Percentiles rank a stretch among this genome's conserved stretches.
Conservation (phyloP, 495 filamentous ascomycete species). For the Penicillium lagena region DNA sequence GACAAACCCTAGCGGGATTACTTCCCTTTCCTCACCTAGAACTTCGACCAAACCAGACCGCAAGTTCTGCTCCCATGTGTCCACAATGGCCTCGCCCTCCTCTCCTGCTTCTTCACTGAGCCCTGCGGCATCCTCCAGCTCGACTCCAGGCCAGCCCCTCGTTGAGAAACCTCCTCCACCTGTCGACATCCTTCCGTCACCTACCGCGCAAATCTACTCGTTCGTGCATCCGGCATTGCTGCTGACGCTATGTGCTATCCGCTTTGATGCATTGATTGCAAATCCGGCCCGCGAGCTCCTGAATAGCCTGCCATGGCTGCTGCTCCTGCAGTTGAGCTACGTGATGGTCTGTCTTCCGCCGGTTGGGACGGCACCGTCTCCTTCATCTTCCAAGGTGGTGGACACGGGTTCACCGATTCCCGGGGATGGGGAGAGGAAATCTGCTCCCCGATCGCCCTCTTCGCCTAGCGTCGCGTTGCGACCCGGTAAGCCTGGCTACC, state of each 20-base stretch:
- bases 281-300: slow-evolving; percentile 64
- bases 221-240: slow-evolving; percentile 63
- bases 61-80: slow-evolving; percentile 6
- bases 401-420: slow-evolving; percentile 22
- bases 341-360: slow-evolving; percentile 67
- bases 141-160: slow-evolving; percentile 13
- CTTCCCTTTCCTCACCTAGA: not conserved
- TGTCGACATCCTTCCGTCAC: slow-evolving; percentile 40
- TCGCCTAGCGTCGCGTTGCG: slow-evolving; percentile 7
- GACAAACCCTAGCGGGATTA: not conserved
- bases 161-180: slow-evolving; percentile 25
- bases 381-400: not conserved
- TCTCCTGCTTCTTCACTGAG: not conserved
- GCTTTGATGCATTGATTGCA: slow-evolving; percentile 61
- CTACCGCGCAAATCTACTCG: slow-evolving; percentile 43
- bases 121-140: slow-evolving; percentile 5
- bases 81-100: slow-evolving; percentile 17
- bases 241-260: slow-evolving; percentile 49
- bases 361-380: slow-evolving; percentile 36
- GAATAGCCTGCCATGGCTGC: slow-evolving; percentile 53
- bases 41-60: not conserved
- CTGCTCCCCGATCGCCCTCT: slow-evolving; percentile 20
- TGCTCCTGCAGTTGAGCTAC: slow-evolving; percentile 61
- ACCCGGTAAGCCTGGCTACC: slow-evolving; percentile 16
- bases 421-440: slow-evolving; percentile 33